phyloP scores from a whole-genome alignment of 83 land plant genomes.

The Thuja plicata region DNA sequence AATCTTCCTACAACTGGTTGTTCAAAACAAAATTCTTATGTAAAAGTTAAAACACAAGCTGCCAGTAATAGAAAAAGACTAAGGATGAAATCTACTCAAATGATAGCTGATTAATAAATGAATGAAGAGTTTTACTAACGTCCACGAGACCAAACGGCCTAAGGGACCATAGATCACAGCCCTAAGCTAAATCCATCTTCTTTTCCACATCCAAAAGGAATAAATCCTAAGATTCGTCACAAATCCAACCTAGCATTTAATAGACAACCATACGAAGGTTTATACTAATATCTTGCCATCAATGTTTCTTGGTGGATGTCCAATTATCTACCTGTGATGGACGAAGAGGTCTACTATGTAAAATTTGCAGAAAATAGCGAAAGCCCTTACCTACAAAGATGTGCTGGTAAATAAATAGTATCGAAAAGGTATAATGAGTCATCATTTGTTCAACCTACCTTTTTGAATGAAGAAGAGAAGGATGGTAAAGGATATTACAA shows the following conservation, averaged over 20 bases:
- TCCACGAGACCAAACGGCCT: too few species aligned
- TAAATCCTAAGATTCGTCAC: neutral
- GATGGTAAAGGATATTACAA: neutral
- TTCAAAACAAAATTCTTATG: too few species aligned
- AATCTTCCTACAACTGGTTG: neutral
- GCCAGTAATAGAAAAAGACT: neutral
- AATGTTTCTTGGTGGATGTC: neutral
- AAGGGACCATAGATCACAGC: too few species aligned
- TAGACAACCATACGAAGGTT: neutral
- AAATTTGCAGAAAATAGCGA: neutral
- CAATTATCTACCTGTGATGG: neutral
- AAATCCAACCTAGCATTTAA: neutral
- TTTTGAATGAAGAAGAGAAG: neutral
- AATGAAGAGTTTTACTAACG: too few species aligned
- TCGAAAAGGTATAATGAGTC: neutral
- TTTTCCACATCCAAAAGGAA: neutral
- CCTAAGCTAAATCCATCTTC: too few species aligned
- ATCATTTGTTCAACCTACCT: neutral
- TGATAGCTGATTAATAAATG: neutral
- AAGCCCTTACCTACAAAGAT: neutral
- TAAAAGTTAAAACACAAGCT: neutral
- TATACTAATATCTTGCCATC: neutral
- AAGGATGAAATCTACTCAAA: neutral
- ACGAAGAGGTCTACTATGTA: neutral
- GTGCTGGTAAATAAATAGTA: neutral